Percentiles rank a stretch among this genome's conserved stretches.
phyloP scores from a whole-genome alignment of 257 asterid species.

The Scutellaria barbata region DNA sequence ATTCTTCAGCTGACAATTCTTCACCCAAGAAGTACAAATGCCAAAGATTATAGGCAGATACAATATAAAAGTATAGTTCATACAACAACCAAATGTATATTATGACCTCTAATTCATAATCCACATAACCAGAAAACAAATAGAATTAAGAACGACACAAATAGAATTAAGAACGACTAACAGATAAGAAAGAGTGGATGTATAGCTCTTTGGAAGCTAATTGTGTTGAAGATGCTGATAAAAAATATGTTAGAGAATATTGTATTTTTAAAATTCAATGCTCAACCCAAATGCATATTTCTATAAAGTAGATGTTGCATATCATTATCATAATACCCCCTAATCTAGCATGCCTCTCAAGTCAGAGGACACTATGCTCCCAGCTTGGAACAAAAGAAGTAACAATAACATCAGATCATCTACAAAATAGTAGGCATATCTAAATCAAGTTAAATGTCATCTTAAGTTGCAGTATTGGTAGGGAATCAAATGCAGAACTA shows the following conservation, averaged over 20 bases:
- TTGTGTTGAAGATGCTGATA: background rate
- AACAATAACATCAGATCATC: background rate
- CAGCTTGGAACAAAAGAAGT: slow-evolving; percentile 11
- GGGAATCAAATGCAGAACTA: background rate
- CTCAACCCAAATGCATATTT: slow-evolving; percentile 1
- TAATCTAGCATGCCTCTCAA: background rate
- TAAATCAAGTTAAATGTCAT: background rate
- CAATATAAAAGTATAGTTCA: slow-evolving; percentile 17
- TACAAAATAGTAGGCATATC: background rate
- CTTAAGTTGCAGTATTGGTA: background rate
- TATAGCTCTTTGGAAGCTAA: slow-evolving; percentile 9
- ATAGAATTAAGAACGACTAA: slow-evolving; percentile 15
- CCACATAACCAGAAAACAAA: slow-evolving; percentile 16
- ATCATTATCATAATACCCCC: background rate
- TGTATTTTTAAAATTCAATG: background rate
- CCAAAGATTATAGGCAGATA: slow-evolving; percentile 15
- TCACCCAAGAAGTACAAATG: slow-evolving; percentile 20
- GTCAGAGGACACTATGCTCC: background rate
- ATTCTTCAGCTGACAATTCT: slow-evolving; percentile 16
- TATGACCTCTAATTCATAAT: slow-evolving; percentile 18
- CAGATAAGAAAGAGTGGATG: slow-evolving; percentile 1
- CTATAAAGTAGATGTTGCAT: background rate
- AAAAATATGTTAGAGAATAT: background rate
- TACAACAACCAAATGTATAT: slow-evolving; percentile 16
- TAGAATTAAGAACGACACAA: too few relatives aligned